Evolutionary conservation across 805 yeast species (phyloP).

Genomic region (Candida golubevii): DNA sequence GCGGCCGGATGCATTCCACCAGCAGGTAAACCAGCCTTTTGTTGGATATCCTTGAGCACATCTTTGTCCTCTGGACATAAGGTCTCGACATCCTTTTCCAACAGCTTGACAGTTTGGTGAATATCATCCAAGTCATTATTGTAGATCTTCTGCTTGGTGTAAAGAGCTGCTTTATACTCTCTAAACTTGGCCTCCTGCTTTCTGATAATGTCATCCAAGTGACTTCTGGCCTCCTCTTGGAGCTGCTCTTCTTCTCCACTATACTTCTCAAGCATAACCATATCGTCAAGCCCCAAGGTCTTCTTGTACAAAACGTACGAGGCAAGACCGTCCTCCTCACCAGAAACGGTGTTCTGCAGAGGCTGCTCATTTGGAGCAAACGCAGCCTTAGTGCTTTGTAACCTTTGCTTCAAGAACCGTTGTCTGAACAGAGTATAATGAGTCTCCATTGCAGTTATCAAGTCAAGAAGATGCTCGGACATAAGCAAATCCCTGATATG

Average conservation of each 20-base stretch:
- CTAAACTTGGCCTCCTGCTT: conserved; percentile 54
- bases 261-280: conserved; percentile 13
- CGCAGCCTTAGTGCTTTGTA: conserved; percentile 11
- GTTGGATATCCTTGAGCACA: conserved; percentile 12
- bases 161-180: conserved; percentile 56
- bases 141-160: conserved; percentile 50
- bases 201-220: conserved; percentile 31
- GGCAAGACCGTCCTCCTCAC: conserved; percentile 18
- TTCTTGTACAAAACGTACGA: conserved; percentile 16
- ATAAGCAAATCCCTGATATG: conserved; percentile 61
- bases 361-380: conserved; percentile 3
- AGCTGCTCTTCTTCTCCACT: conserved; percentile 25
- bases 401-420: conserved; percentile 50
- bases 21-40: conserved; percentile 9
- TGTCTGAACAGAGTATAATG: conserved; percentile 69
- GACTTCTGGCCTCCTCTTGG: conserved; percentile 19
- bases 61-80: conserved; percentile 14
- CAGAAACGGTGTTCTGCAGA: conserved; percentile 3
- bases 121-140: conserved; percentile 50
- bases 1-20: conserved; percentile 4
- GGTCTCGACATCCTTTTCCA: conserved; percentile 27
- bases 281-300: conserved; percentile 12
- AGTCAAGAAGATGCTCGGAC: conserved; percentile 69
- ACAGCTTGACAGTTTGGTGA: conserved; percentile 31
- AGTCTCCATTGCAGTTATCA: conserved; percentile 71